phyloP scores from a whole-genome alignment of 1,284 basidiomycete genomes.

The Ceratobasidium sp. region DNA sequence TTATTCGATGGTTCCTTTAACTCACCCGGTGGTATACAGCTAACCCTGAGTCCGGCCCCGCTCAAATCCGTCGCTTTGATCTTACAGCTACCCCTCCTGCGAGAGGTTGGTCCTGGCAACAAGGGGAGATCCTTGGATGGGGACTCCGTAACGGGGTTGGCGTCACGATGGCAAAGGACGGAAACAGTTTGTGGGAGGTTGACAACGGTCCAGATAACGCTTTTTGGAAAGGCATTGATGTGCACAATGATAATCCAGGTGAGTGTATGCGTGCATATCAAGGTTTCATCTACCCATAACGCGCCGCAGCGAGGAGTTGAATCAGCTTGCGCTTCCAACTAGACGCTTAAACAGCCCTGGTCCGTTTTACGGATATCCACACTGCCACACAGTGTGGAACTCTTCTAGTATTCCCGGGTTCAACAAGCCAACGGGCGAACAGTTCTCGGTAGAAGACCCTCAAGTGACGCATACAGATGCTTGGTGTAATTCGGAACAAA shows the following conservation, averaged over 20 bases:
- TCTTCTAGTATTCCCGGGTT: not conserved
- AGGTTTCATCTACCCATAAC: not conserved
- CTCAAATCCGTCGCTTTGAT: conserved; percentile 58
- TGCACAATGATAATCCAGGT: conserved; percentile 41
- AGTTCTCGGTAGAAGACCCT: conserved; percentile 6
- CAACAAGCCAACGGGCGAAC: conserved; percentile 12
- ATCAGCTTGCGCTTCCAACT: conserved; percentile 1
- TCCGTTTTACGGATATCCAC: conserved; percentile 42
- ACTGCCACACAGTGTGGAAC: conserved; percentile 12
- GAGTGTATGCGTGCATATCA: not conserved
- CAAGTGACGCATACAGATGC: conserved; percentile 5
- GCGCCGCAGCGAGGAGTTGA: conserved; percentile 34
- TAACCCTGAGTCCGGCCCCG: conserved; percentile 57
- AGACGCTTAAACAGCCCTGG: not conserved
- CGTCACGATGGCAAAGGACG: conserved; percentile 56
- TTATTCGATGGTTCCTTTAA: not conserved
- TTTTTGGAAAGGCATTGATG: conserved; percentile 24
- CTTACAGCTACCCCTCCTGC: conserved; percentile 14
- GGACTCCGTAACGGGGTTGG: conserved; percentile 63
- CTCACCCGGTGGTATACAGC: not conserved
- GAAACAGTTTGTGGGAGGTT: conserved; percentile 57
- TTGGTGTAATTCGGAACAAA: conserved; percentile 23
- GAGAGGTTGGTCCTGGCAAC: conserved; percentile 52
- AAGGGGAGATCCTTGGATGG: conserved; percentile 59
- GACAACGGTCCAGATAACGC: conserved; percentile 59